Conservation (phyloP, 2,329 filamentous ascomycete genomes). For the Venturia pyrina region DNA sequence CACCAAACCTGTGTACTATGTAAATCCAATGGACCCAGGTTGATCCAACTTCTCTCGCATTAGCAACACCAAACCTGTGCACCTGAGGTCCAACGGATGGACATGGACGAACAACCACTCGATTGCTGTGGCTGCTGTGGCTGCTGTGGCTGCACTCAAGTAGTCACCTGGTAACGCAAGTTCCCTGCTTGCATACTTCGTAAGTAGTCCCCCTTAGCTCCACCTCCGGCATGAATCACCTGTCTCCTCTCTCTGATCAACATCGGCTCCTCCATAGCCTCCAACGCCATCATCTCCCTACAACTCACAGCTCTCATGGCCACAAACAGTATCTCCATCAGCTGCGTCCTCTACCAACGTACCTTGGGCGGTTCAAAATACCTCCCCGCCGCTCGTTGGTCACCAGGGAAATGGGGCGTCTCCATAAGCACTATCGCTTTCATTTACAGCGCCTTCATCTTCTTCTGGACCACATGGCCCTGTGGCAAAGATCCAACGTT, state of each 20-base stretch:
- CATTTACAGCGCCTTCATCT: slow-evolving; percentile 24
- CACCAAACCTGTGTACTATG: too few relatives aligned
- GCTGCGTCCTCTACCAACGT: slow-evolving; percentile 22
- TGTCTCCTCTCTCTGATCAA: slow-evolving; percentile 31
- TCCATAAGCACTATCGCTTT: slow-evolving; percentile 27
- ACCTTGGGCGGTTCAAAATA: slow-evolving; percentile 16
- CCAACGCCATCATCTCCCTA: slow-evolving; percentile 31
- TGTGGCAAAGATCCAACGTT: slow-evolving; percentile 13
- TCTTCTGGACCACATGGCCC: slow-evolving; percentile 31
- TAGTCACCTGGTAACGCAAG: too few relatives aligned
- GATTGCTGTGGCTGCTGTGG: too few relatives aligned
- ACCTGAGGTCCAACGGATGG: too few relatives aligned
- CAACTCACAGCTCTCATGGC: slow-evolving; percentile 21
- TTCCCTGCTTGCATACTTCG: too few relatives aligned
- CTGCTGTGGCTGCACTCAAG: too few relatives aligned
- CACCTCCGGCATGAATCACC: slow-evolving; percentile 15
- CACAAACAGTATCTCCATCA: slow-evolving; percentile 24
- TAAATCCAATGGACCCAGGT: too few relatives aligned
- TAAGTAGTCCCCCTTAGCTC: too few relatives aligned
- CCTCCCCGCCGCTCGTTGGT: slow-evolving; percentile 25
- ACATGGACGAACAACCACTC: too few relatives aligned
- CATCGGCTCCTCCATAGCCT: slow-evolving; percentile 30
- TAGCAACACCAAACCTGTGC: too few relatives aligned
- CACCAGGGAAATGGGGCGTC: slow-evolving; percentile 27
- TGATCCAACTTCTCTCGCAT: too few relatives aligned